Evolutionary conservation across 2,329 filamentous ascomycete genomes (phyloP).

Genomic region (Orbilia ellipsospora): DNA sequence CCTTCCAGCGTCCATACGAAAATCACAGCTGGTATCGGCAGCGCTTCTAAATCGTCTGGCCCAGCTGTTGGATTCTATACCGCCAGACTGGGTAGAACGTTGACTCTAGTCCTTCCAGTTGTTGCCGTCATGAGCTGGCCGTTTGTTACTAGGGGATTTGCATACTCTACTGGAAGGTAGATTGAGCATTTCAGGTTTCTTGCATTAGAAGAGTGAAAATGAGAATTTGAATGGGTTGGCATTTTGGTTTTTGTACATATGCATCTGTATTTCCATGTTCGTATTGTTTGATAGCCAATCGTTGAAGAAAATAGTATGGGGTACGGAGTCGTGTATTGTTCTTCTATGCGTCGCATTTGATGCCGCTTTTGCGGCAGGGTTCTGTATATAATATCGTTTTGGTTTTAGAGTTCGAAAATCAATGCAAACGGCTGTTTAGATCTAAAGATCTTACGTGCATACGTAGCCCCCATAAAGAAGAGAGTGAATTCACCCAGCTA

Average conservation of each 20-base stretch:
- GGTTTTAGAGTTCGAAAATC: background rate
- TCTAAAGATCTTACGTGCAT: no score
- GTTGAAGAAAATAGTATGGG: background rate
- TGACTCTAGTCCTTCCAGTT: constrained; percentile 40
- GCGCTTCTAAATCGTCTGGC: constrained; percentile 14
- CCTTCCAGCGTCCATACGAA: constrained; percentile 42
- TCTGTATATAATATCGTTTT: constrained; percentile 6
- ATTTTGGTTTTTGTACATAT: constrained; percentile 4
- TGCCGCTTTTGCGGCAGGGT: background rate
- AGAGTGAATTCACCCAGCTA: no score
- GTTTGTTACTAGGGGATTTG: constrained; percentile 40
- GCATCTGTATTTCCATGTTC: background rate
- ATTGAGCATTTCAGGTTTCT: background rate
- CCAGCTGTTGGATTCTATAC: constrained; percentile 39
- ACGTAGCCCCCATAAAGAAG: no score
- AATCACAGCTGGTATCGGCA: constrained; percentile 36
- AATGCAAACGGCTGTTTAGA: no score
- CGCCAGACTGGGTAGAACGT: constrained; percentile 39
- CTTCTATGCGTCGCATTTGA: background rate
- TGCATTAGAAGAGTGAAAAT: background rate
- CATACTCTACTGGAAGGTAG: constrained; percentile 31
- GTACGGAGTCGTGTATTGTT: constrained; percentile 3
- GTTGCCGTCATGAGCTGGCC: constrained; percentile 46
- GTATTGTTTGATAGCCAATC: background rate
- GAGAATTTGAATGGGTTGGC: background rate